Evolutionary conservation across 139 green algal genomes (phyloP).

Genomic region (Chlorella sp.): DNA sequence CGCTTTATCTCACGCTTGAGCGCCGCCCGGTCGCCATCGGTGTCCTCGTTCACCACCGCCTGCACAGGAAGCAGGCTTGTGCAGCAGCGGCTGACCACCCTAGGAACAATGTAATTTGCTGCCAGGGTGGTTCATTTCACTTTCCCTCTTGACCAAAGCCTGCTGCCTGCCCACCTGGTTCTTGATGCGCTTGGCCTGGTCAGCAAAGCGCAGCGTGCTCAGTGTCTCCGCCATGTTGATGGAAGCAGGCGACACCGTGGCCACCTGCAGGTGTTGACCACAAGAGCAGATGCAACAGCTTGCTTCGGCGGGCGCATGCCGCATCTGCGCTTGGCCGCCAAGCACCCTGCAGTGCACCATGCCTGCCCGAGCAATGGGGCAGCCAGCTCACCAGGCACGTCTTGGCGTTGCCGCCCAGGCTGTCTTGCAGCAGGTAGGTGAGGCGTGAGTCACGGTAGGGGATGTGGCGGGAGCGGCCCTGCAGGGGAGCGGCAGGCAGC

Average conservation of each 20-base stretch:
- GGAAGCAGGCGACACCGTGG: slow-evolving; percentile 82
- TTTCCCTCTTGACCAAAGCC: background rate
- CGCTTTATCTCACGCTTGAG: slow-evolving; percentile 72
- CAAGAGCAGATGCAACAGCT: too few relatives aligned
- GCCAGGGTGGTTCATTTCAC: too few relatives aligned
- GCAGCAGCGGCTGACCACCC: too few relatives aligned
- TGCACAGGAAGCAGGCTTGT: slow-evolving; percentile 33
- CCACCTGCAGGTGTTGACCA: slow-evolving; percentile 77
- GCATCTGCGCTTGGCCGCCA: background rate
- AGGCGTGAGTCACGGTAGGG: slow-evolving; percentile 97
- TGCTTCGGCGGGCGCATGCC: too few relatives aligned
- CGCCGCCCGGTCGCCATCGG: slow-evolving; percentile 57
- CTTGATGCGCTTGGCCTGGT: slow-evolving; percentile 89
- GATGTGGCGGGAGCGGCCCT: slow-evolving; percentile 72
- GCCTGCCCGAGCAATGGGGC: background rate
- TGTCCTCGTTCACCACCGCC: slow-evolving; percentile 79
- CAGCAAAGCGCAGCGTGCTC: slow-evolving; percentile 92
- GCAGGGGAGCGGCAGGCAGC: background rate
- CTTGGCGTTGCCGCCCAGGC: slow-evolving; percentile 95
- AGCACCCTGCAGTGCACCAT: background rate
- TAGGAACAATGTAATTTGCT: too few relatives aligned
- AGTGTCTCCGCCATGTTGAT: slow-evolving; percentile 81
- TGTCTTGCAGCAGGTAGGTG: slow-evolving; percentile 98
- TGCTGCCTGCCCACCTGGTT: slow-evolving; percentile 76
- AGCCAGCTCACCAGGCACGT: slow-evolving; percentile 45